Evolutionary conservation across 2,329 filamentous ascomycete species (phyloP).

Genomic region (Cladosporium cucumerinum): DNA sequence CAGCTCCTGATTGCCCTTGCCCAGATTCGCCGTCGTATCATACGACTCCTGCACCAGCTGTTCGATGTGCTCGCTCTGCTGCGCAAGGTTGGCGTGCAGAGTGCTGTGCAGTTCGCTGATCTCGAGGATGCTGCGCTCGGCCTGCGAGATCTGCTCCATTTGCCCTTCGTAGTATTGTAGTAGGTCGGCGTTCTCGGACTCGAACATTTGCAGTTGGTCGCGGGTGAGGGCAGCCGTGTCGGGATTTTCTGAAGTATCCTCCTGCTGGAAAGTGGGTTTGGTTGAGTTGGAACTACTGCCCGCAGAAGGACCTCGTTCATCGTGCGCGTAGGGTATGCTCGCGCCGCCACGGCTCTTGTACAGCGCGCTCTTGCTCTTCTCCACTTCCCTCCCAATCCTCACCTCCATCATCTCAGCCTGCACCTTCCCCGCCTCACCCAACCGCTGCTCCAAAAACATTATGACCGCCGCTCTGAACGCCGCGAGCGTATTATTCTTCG

Average conservation of each 20-base stretch:
- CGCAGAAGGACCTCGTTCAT: conserved; percentile 17
- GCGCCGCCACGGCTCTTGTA: conserved; percentile 52
- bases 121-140: conserved; percentile 85
- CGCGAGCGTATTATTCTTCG: conserved; percentile 61
- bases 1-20: conserved; percentile 84
- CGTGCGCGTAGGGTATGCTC: conserved; percentile 25
- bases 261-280: background rate
- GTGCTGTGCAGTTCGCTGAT: conserved; percentile 90
- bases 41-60: conserved; percentile 82
- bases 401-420: conserved; percentile 94
- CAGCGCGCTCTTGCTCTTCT: conserved; percentile 83
- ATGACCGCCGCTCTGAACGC: conserved; percentile 78
- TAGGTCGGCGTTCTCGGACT: conserved; percentile 88
- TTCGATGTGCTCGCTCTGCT: conserved; percentile 84
- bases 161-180: conserved; percentile 89
- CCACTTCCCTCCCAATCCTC: conserved; percentile 75
- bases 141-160: conserved; percentile 87
- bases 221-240: conserved; percentile 57
- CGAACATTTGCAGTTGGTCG: conserved; percentile 90
- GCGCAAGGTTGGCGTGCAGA: conserved; percentile 78
- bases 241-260: background rate
- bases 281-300: background rate
- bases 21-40: conserved; percentile 79
- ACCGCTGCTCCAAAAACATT: conserved; percentile 71
- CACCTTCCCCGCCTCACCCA: conserved; percentile 72